Percentiles rank a stretch among this genome's conserved stretches.
These are phyloP conservation scores for Cnidoscolus chayamansa DNA, from an alignment of 441 rosid species.

Conservation along the genomic window DNA sequence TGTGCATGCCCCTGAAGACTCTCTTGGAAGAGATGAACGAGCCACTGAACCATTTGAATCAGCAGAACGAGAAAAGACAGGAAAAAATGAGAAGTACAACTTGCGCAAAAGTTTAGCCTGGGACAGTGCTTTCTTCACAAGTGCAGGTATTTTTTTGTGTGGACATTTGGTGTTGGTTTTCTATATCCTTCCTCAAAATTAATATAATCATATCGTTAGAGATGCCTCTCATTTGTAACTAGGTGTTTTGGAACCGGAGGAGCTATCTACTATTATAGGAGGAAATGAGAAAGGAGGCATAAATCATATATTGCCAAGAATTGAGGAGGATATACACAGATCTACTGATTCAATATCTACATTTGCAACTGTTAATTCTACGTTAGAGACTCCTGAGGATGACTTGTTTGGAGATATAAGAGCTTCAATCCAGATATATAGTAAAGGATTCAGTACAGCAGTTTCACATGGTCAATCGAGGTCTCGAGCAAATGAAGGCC, in stretches of 20 bases:
- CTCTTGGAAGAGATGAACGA: slow-evolving; percentile 30
- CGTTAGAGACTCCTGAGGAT: slow-evolving; percentile 44
- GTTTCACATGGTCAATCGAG: slow-evolving; percentile 35
- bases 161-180: neutral
- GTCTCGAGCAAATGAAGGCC: slow-evolving; percentile 28
- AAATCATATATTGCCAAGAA: slow-evolving; percentile 46
- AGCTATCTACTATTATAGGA: slow-evolving; percentile 70
- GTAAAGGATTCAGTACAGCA: slow-evolving; percentile 29
- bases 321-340: slow-evolving; percentile 65
- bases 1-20: slow-evolving; percentile 22
- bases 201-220: neutral
- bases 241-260: slow-evolving; percentile 93
- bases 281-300: slow-evolving; percentile 43
- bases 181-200: neutral
- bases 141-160: slow-evolving; percentile 46
- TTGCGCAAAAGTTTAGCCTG: slow-evolving; percentile 90
- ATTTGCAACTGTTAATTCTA: slow-evolving; percentile 58
- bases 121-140: slow-evolving; percentile 95
- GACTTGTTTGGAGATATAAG: slow-evolving; percentile 72
- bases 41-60: slow-evolving; percentile 41
- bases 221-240: slow-evolving; percentile 10
- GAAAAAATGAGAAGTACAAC: slow-evolving; percentile 50
- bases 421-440: slow-evolving; percentile 74
- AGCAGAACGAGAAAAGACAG: slow-evolving; percentile 33
- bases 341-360: slow-evolving; percentile 82